Conservation (phyloP, 306 rosid genomes). For the Mucuna pruriens region DNA sequence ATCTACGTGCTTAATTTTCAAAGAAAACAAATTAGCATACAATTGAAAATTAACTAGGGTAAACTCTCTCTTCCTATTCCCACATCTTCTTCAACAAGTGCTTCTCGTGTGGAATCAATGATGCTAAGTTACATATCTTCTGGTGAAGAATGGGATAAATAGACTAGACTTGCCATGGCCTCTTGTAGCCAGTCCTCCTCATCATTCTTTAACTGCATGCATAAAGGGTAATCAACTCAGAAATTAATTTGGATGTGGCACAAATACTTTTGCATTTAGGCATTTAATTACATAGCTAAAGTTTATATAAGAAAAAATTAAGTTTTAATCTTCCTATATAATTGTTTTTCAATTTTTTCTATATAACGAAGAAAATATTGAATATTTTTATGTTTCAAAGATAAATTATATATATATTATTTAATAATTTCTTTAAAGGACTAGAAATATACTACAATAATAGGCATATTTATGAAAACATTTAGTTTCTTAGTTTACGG, state of each 20-base stretch:
- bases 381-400: not conserved
- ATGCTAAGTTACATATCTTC: slow-evolving; percentile 42
- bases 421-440: not conserved
- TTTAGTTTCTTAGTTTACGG: not conserved
- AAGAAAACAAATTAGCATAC: slow-evolving; percentile 25
- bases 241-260: slow-evolving; percentile 4
- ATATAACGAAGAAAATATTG: not conserved
- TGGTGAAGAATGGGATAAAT: slow-evolving; percentile 62
- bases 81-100: slow-evolving; percentile 21
- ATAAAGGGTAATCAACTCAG: not conserved
- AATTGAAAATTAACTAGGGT: slow-evolving; percentile 20
- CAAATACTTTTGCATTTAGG: not conserved
- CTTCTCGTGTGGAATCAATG: slow-evolving; percentile 21
- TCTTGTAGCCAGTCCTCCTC: slow-evolving; percentile 90
- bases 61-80: slow-evolving; percentile 12
- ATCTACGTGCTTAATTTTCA: slow-evolving; percentile 45
- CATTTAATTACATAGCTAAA: no score
- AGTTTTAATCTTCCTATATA: not conserved
- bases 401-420: not conserved
- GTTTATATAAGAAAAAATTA: no score
- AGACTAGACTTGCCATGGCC: slow-evolving; percentile 70
- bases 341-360: not conserved
- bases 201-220: slow-evolving; percentile 67
- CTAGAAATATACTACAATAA: no score
- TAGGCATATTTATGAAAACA: not conserved